Conservation (phyloP, 2,329 filamentous ascomycete genomes). For the Penicillium sp. region DNA sequence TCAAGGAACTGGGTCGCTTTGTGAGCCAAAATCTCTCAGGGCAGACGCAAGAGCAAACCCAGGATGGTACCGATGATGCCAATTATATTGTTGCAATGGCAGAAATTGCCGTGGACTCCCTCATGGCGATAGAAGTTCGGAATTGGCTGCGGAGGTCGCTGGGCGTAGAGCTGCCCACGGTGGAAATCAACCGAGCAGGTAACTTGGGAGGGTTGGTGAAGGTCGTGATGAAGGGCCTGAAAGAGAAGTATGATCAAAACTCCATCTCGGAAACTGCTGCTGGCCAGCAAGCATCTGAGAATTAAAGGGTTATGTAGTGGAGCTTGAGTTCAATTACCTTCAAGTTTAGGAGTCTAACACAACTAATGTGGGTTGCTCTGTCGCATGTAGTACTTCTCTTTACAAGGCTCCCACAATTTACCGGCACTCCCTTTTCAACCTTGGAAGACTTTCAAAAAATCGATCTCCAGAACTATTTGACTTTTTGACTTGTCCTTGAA, state of each 20-base stretch:
- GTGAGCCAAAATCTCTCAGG: conserved; percentile 6
- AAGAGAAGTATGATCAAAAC: conserved; percentile 12
- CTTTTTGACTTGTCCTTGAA: too few species aligned
- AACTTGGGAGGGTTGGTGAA: conserved; percentile 16
- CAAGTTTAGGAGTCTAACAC: too few species aligned
- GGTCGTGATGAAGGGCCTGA: conserved; percentile 14
- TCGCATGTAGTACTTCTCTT: too few species aligned
- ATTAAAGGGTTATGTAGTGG: not conserved
- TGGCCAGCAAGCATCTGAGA: not conserved
- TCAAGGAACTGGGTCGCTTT: conserved; percentile 3
- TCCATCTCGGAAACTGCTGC: not conserved
- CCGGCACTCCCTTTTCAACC: too few species aligned
- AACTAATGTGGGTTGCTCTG: too few species aligned
- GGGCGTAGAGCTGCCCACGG: conserved; percentile 44
- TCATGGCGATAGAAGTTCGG: conserved; percentile 33
- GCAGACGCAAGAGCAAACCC: not conserved
- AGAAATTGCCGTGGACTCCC: conserved; percentile 26
- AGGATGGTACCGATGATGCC: not conserved
- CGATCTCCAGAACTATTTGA: too few species aligned
- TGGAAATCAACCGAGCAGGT: conserved; percentile 52
- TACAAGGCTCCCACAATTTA: too few species aligned
- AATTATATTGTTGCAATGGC: conserved; percentile 23
- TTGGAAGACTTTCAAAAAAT: too few species aligned
- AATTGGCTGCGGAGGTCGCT: conserved; percentile 28
- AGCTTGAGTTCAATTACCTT: not conserved